A percentile compares a stretch with the other conserved stretches of the same genome.
Conservation (phyloP, 139 green algal species). For the Closterium sp. region DNA sequence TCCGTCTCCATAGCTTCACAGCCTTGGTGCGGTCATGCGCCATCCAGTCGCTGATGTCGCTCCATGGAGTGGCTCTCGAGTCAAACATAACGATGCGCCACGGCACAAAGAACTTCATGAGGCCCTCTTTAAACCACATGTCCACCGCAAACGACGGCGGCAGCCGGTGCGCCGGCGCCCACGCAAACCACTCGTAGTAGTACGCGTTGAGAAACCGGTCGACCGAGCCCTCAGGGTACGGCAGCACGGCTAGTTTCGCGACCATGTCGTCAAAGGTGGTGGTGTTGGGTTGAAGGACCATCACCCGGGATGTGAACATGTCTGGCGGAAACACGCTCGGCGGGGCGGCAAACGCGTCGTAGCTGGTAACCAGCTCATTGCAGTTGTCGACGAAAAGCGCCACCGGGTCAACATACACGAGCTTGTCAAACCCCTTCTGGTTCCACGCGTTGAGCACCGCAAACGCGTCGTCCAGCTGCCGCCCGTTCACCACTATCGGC, state of each 20-base stretch:
- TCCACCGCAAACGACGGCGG: conserved; percentile 34
- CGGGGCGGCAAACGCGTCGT: conserved; percentile 33
- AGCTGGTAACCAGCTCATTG: conserved; percentile 30
- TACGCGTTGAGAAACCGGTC: conserved; percentile 45
- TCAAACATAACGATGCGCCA: conserved; percentile 39
- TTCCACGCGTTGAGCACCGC: conserved; percentile 39
- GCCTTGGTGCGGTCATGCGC: conserved; percentile 37
- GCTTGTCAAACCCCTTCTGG: conserved; percentile 36
- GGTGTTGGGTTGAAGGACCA: conserved; percentile 35
- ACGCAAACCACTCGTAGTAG: conserved; percentile 38
- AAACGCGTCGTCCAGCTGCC: conserved; percentile 14
- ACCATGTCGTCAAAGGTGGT: conserved; percentile 38
- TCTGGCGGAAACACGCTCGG: conserved; percentile 48
- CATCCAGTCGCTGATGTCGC: conserved; percentile 26
- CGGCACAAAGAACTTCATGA: conserved; percentile 50
- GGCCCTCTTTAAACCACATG: conserved; percentile 50
- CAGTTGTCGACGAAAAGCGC: conserved; percentile 44
- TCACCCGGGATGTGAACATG: conserved; percentile 43
- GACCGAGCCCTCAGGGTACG: conserved; percentile 14
- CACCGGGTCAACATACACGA: conserved; percentile 38
- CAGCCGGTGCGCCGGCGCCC: conserved; percentile 32
- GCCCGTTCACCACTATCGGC: conserved; percentile 2
- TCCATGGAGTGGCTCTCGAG: conserved; percentile 20
- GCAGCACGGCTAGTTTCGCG: not conserved
- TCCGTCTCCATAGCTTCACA: conserved; percentile 37